Conservation (phyloP, 2,329 filamentous ascomycete genomes). For the Dissoconium aciculare region DNA sequence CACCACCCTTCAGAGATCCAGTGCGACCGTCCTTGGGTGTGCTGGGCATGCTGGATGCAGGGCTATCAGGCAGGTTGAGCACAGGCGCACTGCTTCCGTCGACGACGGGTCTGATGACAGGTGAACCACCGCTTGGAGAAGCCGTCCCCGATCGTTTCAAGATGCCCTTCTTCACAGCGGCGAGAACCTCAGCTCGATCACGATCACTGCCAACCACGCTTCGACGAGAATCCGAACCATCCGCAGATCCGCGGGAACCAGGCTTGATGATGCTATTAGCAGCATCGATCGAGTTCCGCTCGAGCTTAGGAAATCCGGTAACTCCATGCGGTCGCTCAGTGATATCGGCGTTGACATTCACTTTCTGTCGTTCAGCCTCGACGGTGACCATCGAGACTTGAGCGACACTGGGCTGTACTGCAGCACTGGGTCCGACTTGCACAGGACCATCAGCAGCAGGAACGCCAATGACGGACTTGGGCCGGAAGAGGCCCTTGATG, state of each 20-base stretch:
- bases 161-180: slow-evolving; percentile 88
- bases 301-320: slow-evolving; percentile 70
- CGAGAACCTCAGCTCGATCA: slow-evolving; percentile 80
- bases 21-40: slow-evolving; percentile 62
- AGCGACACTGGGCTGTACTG: slow-evolving; percentile 48
- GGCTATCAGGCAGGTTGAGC: slow-evolving; percentile 57
- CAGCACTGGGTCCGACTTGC: slow-evolving; percentile 29
- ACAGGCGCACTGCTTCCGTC: slow-evolving; percentile 47
- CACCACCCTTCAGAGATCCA: slow-evolving; percentile 39
- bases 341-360: slow-evolving; percentile 60
- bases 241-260: slow-evolving; percentile 29
- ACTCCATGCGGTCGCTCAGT: slow-evolving; percentile 53
- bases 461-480: slow-evolving; percentile 76
- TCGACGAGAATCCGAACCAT: slow-evolving; percentile 50
- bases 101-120: slow-evolving; percentile 46
- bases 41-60: slow-evolving; percentile 71
- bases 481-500: slow-evolving; percentile 83
- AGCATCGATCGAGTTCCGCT: slow-evolving; percentile 66
- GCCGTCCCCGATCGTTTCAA: slow-evolving; percentile 61
- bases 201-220: slow-evolving; percentile 84
- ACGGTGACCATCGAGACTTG: slow-evolving; percentile 90
- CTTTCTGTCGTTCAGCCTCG: slow-evolving; percentile 75
- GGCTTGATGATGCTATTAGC: slow-evolving; percentile 23
- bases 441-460: slow-evolving; percentile 53
- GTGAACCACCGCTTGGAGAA: slow-evolving; percentile 54